A percentile compares a stretch with the other conserved stretches of the same genome.
Conservation (phyloP, 2,329 filamentous ascomycete genomes). For the Aspergillus phoenicis region DNA sequence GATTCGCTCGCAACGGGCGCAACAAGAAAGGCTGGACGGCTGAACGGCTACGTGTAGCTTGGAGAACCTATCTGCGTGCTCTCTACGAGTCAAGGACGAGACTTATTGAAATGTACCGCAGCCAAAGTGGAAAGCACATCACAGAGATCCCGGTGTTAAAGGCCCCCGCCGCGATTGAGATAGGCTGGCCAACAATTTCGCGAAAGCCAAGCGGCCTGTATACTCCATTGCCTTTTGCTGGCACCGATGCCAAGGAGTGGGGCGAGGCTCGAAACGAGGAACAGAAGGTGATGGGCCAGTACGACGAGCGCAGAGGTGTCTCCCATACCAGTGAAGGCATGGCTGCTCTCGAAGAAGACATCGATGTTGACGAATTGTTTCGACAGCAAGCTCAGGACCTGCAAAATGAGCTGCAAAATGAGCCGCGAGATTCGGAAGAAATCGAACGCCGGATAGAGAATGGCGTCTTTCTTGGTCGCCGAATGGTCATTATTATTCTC, state of each 20-base stretch:
- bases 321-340: conserved; percentile 12
- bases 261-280: neutral
- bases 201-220: conserved; percentile 26
- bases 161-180: conserved; percentile 9
- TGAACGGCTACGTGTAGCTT: conserved; percentile 67
- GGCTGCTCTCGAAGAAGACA: conserved; percentile 2
- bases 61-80: conserved; percentile 62
- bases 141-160: conserved; percentile 37
- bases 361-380: conserved; percentile 16
- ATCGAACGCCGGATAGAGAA: conserved; percentile 40
- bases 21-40: conserved; percentile 71
- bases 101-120: conserved; percentile 22
- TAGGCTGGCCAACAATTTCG: conserved; percentile 11
- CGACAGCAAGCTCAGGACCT: conserved; percentile 7
- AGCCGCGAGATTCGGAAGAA: conserved; percentile 21
- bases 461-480: conserved; percentile 45
- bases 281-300: neutral
- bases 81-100: conserved; percentile 40
- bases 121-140: conserved; percentile 19
- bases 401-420: conserved; percentile 8
- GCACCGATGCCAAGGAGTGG: neutral
- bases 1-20: conserved; percentile 74
- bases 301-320: conserved; percentile 13
- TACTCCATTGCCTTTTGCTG: conserved; percentile 28
- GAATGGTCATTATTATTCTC: conserved; percentile 42